phyloP scores from a whole-genome alignment of 306 rosid species.

The Ormosia emarginata region DNA sequence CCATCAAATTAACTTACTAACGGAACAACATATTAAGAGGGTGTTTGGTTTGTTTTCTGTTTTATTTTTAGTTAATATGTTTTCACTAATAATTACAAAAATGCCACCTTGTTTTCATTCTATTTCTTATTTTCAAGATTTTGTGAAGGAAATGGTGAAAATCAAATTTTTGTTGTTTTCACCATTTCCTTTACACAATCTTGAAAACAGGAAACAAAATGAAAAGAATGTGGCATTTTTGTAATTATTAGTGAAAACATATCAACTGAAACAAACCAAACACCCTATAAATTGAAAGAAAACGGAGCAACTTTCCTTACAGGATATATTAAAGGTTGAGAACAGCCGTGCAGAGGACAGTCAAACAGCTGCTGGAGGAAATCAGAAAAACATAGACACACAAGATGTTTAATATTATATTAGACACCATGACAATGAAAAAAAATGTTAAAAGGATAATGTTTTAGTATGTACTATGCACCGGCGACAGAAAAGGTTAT shows the following conservation, averaged over 20 bases:
- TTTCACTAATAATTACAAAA: background rate
- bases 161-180: background rate
- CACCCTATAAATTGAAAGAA: background rate
- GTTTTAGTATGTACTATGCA: conserved; percentile 59
- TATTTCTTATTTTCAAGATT: background rate
- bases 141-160: background rate
- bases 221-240: background rate
- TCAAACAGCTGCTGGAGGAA: conserved; percentile 55
- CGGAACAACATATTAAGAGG: background rate
- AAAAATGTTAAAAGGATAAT: background rate
- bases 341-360: conserved; percentile 73
- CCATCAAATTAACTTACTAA: conserved; percentile 24
- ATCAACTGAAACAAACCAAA: background rate
- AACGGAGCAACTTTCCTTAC: conserved; percentile 44
- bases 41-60: background rate
- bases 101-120: background rate
- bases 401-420: background rate
- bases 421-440: background rate
- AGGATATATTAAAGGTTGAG: conserved; percentile 60
- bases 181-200: background rate
- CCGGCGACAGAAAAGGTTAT: conserved; percentile 71
- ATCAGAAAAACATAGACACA: conserved; percentile 15
- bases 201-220: background rate
- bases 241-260: background rate
- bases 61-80: background rate